Percentiles rank a stretch among this genome's conserved stretches.
Conservation (phyloP, 345 rosid genomes). For the Rhodomyrtus tomentosa region DNA sequence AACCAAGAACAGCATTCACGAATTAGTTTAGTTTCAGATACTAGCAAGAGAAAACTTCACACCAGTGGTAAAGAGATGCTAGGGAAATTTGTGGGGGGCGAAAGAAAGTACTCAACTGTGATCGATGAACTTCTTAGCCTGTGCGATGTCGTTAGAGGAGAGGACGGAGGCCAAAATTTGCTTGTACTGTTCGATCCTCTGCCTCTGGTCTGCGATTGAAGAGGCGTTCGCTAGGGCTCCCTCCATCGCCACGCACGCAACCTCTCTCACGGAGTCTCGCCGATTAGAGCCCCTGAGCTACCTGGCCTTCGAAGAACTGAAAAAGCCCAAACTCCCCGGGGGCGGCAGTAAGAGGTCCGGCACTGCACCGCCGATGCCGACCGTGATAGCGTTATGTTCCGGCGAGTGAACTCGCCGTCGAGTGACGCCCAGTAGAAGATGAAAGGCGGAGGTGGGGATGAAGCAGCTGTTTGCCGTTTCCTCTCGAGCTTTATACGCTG, state of each 20-base stretch:
- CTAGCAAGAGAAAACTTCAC: not conserved
- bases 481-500: not conserved
- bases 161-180: constrained; percentile 73
- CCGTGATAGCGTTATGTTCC: not conserved
- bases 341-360: not conserved
- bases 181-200: constrained; percentile 97
- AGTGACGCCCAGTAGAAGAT: not conserved
- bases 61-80: not conserved
- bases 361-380: not conserved
- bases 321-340: not conserved
- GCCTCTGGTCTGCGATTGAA: constrained; percentile 80
- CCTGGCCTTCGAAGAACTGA: not conserved
- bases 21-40: not conserved
- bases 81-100: not conserved
- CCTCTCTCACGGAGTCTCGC: not conserved
- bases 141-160: constrained; percentile 70
- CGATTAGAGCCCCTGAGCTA: not conserved
- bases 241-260: constrained; percentile 39
- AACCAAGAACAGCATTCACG: not conserved
- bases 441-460: not conserved
- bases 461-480: not conserved
- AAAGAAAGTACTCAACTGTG: constrained; percentile 31
- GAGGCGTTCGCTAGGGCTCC: constrained; percentile 67
- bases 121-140: constrained; percentile 80
- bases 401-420: not conserved